Evolutionary conservation across 352 stramenopile species (phyloP).

Genomic region (Aphanomyces astaci): DNA sequence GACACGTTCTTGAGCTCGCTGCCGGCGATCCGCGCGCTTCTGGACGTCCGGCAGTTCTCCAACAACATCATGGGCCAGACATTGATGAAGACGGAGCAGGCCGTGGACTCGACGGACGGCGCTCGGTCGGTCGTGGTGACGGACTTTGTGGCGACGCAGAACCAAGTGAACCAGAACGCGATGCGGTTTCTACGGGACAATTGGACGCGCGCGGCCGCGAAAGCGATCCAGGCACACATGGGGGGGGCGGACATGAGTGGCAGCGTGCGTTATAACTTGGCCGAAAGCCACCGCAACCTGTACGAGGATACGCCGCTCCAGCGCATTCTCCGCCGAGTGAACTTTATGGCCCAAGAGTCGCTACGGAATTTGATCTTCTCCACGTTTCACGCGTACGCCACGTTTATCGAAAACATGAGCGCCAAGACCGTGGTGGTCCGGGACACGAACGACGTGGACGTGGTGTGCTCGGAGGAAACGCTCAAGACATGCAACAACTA

Average conservation of each 20-base stretch:
- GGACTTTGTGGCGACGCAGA: conserved; percentile 61
- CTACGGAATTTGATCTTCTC: conserved; percentile 49
- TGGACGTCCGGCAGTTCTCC: conserved; percentile 64
- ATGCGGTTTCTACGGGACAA: conserved; percentile 71
- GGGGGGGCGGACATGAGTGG: conserved; percentile 22
- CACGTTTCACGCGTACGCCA: conserved; percentile 63
- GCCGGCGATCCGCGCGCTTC: conserved; percentile 59
- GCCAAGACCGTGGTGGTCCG: conserved; percentile 5
- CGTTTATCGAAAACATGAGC: conserved; percentile 60
- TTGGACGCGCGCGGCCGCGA: conserved; percentile 62
- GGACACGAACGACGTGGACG: conserved; percentile 15
- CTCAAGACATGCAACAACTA: not conserved
- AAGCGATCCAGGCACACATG: conserved; percentile 57
- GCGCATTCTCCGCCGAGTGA: conserved; percentile 61
- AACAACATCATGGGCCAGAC: conserved; percentile 23
- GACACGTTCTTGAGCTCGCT: conserved; percentile 63
- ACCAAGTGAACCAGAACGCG: conserved; percentile 58
- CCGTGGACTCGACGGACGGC: not conserved
- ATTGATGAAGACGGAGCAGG: conserved; percentile 18
- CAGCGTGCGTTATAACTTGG: conserved; percentile 72
- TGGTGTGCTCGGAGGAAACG: not conserved
- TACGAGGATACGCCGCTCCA: conserved; percentile 55
- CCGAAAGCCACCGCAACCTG: conserved; percentile 52
- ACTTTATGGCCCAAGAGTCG: conserved; percentile 76
- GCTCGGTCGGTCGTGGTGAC: conserved; percentile 25